Evolutionary conservation across 2,329 filamentous ascomycete genomes (phyloP), one percentile per base, ranked within the genome.

Genomic region (Ophiostoma tasmaniense): DNA sequence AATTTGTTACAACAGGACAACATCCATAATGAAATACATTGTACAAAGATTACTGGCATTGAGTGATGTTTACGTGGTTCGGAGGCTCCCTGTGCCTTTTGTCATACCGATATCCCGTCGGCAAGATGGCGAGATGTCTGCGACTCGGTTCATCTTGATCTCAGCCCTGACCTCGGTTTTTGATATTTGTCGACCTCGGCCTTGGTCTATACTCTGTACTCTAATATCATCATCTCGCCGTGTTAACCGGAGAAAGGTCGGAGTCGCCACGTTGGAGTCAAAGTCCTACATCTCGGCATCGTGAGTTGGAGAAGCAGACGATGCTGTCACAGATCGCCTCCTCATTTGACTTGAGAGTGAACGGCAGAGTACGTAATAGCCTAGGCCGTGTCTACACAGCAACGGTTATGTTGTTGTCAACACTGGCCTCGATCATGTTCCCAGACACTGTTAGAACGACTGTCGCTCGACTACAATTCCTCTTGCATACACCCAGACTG

Each of bases 221-320:
- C 14, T 45, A 4, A 5, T 45, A 0, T 45, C 14, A 1, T 20
- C 14, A 17, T 22, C 50, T 25, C 3, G 50, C 20, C 7, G 14
- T 50, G 20, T 50, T n/a, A 5, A 50, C 13, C 50, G 50, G 50
- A 25, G n/a, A 55, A 55, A 55, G 50, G n/a, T 22, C 20, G 50
- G 50, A 25, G 50, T 25, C 42, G 6, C 20, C 42, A 45, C 17
- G 42, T 45, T 20, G 42, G 50, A 10, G 50, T 55, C n/a, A 22
- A 55, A 55, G 50, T 55, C 50, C 50, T 55, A 55, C 22, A 55
- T 25, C n/a, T 55, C 50, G 50, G 50, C 50, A 55, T 55, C 50
- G 8, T 10, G 8, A 25, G 17, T 55, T 55, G n/a, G 50, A 55
- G 50, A 55, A 55, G 50, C 50, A 55, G n/a, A 25, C 50, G 50